Evolutionary conservation across 371 early-diverging fungal genomes (phyloP).

Genomic region (Mortierella sp.): DNA sequence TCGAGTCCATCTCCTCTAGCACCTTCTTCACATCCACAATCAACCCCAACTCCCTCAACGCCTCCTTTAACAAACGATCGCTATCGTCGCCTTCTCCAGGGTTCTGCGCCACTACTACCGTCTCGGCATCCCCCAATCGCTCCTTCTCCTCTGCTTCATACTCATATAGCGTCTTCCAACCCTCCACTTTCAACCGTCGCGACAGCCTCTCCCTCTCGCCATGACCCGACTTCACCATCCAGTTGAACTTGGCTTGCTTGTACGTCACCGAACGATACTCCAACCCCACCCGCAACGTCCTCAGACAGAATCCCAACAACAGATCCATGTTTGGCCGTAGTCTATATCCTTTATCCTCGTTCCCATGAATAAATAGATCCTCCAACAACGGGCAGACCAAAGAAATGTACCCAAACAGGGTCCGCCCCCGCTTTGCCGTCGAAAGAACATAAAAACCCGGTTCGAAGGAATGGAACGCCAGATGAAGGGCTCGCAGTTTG

Average conservation of each 20-base stretch:
- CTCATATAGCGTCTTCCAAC: background rate
- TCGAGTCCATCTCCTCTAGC: background rate
- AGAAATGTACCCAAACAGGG: background rate
- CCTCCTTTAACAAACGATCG: background rate
- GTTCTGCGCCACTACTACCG: too few relatives aligned
- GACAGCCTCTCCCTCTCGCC: background rate
- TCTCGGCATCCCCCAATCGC: too few relatives aligned
- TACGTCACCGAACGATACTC: background rate
- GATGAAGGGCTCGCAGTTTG: background rate
- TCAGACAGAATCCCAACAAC: background rate
- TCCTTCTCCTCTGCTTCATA: too few relatives aligned
- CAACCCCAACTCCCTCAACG: background rate
- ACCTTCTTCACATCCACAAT: background rate
- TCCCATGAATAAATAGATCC: background rate
- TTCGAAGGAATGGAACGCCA: background rate
- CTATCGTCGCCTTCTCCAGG: too few relatives aligned
- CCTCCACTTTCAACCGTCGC: too few relatives aligned
- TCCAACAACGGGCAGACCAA: background rate
- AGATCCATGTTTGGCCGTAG: background rate
- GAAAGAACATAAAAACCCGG: background rate
- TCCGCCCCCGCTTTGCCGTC: background rate
- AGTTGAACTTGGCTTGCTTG: background rate
- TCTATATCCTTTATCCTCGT: background rate
- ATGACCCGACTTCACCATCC: background rate
- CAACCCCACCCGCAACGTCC: background rate